phyloP scores from a whole-genome alignment of 2,329 filamentous ascomycete species.

The Fusarium staphyleae region DNA sequence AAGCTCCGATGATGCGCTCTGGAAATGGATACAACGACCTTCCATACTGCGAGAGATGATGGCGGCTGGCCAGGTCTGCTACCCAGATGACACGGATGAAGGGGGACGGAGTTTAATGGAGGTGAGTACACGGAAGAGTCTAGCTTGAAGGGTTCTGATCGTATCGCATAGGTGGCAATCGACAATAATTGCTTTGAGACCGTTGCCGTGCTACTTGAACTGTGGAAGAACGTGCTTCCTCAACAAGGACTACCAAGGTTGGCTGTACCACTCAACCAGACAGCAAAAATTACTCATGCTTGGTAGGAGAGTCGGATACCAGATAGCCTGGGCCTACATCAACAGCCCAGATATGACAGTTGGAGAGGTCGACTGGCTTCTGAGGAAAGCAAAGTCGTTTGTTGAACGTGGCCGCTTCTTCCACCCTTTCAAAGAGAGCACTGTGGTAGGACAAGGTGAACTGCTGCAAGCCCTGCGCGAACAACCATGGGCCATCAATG shows the following conservation, averaged over 20 bases:
- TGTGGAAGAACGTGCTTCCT: constrained; percentile 23
- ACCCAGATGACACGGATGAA: not conserved
- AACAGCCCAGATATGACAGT: not conserved
- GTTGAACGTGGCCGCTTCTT: not conserved
- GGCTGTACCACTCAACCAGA: accelerated
- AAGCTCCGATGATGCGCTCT: accelerated
- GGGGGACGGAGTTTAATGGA: accelerated
- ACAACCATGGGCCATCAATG: constrained; percentile 10
- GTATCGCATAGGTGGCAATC: accelerated
- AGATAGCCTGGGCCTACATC: accelerated
- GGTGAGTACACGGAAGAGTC: not conserved
- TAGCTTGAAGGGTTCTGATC: not conserved
- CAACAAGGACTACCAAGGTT: constrained; percentile 19
- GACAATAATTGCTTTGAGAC: accelerated
- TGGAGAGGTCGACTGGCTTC: not conserved
- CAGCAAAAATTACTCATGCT: not conserved
- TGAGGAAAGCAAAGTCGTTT: not conserved
- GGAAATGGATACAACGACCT: accelerated
- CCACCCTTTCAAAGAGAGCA: not conserved
- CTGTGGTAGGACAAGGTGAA: not conserved
- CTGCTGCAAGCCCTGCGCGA: not conserved
- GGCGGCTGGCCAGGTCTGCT: not conserved
- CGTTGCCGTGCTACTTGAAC: not conserved
- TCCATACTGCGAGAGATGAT: not conserved
- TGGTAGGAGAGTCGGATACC: not conserved